These are phyloP conservation scores for Wickerhamiella brachini DNA, from an alignment of 805 yeast species.

Conservation along the genomic window DNA sequence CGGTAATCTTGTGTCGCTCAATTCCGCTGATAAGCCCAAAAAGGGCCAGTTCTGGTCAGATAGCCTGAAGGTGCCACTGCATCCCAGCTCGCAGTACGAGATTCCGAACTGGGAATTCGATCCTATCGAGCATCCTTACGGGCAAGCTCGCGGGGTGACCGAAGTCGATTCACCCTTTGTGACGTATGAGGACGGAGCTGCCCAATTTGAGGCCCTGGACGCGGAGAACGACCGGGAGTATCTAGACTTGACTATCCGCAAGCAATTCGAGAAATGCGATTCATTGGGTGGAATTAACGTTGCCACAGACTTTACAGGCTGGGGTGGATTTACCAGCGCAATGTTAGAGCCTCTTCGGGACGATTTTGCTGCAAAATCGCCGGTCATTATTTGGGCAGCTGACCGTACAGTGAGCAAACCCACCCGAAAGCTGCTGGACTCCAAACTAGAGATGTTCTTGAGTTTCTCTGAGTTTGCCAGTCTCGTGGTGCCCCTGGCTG, in stretches of 20 bases:
- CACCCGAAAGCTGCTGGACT: slow-evolving; percentile 2
- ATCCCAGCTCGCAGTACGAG: slow-evolving; percentile 43
- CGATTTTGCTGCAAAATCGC: slow-evolving; percentile 11
- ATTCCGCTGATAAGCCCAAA: background rate
- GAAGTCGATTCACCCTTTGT: slow-evolving; percentile 14
- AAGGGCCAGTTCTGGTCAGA: background rate
- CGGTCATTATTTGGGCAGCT: slow-evolving; percentile 13
- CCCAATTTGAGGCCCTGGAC: slow-evolving; percentile 36
- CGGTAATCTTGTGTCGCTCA: slow-evolving; percentile 30
- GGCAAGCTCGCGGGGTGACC: background rate
- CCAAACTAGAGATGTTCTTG: slow-evolving; percentile 10
- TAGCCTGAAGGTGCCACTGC: slow-evolving; percentile 46
- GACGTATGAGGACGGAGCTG: slow-evolving; percentile 37
- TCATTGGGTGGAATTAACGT: slow-evolving; percentile 55
- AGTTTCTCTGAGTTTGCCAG: slow-evolving; percentile 11
- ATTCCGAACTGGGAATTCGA: slow-evolving; percentile 47
- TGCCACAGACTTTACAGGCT: slow-evolving; percentile 53
- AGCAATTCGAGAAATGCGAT: slow-evolving; percentile 63
- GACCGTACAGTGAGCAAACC: background rate
- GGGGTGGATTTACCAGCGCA: slow-evolving; percentile 65
- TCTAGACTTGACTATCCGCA: slow-evolving; percentile 47
- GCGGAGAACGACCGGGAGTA: slow-evolving; percentile 29
- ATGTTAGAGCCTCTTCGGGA: slow-evolving; percentile 47
- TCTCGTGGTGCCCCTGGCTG: slow-evolving; percentile 13
- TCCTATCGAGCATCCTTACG: background rate